Evolutionary conservation across 768 basidiomycete genomes (phyloP).

Genomic region (Leccinum disarticulatum): DNA sequence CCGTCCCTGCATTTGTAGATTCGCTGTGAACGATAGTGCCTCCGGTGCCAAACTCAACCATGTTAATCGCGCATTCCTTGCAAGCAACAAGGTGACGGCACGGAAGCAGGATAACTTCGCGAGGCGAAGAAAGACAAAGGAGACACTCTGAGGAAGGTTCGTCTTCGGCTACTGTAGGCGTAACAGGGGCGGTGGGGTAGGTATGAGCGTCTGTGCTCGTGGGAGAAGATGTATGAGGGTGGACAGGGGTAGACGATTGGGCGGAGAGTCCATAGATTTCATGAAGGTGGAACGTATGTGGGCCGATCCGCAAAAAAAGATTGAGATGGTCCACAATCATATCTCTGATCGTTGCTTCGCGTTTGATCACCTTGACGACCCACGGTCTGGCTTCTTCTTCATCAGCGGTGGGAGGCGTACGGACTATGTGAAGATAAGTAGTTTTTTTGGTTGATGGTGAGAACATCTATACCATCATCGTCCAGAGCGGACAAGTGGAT

Average conservation of each 20-base stretch:
- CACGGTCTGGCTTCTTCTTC: conserved; percentile 71
- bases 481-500: conserved; percentile 85
- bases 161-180: conserved; percentile 45
- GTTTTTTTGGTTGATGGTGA: conserved; percentile 82
- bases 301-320: conserved; percentile 65
- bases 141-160: conserved; percentile 88
- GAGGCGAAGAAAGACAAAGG: conserved; percentile 82
- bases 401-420: conserved; percentile 40
- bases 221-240: conserved; percentile 40
- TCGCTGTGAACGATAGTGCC: conserved; percentile 72
- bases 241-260: conserved; percentile 37
- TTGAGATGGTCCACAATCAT: conserved; percentile 1
- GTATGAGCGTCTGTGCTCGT: conserved; percentile 40
- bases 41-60: conserved; percentile 96
- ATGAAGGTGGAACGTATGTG: conserved; percentile 92
- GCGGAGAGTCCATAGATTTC: conserved; percentile 92
- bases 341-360: conserved; percentile 73
- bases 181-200: conserved; percentile 36
- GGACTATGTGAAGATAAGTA: conserved; percentile 84
- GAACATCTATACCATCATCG: conserved; percentile 64
- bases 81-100: conserved; percentile 95
- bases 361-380: conserved; percentile 90
- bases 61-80: conserved; percentile 92
- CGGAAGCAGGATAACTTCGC: conserved; percentile 90
- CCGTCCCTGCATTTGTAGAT: conserved; percentile 32